Base-by-base conservation (phyloP, 441 rosid species). In the Biscutella laevigata region DNA sequence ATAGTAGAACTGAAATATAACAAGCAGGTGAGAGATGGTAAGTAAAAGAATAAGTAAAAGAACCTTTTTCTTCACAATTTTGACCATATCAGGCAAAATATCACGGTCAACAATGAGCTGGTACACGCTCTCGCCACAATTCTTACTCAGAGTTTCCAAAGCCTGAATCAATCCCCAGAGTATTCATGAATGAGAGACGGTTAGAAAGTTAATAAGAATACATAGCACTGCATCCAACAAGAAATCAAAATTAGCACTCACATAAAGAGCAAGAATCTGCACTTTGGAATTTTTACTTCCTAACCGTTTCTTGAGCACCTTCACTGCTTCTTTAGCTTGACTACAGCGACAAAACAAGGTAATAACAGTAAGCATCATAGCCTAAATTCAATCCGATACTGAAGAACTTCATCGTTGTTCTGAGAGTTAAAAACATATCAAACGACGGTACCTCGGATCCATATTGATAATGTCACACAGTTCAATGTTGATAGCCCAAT, bases 401-500 rank as follows among this genome's bases (percentile, higher is more conserved):
- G 24, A 47, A 59, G 41, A 53, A 33, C 30, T 58, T 4, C 1
- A 15, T 16, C 1, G 1, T 28, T 20, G 22, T 30, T 44, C 35
- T n/a, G n/a, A n/a, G n/a, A 22, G 25, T 22, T 22, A 22, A 22
- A n/a, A n/a, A n/a, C n/a, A n/a, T n/a, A n/a, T n/a, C n/a, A 61
- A 42, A 51, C 5, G n/a, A 52, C 8, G 10, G 67, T 83, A 92
- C 99, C 89, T 70, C 33, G 90, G 95, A 69, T 92, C 88, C 87
- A 81, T 66, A 78, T 92, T 88, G 71, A 88, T 78, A 59, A 84
- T 64, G 72, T 92, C 99, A 57, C 99, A 92, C 4, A 92, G 61
- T 67, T 92, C 99, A 8, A 92, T 77, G 77, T 82, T 92, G 50
- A 92, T 59, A 44, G 99, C 97, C 99, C 99, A 92, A 55, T 92